Percentiles rank a stretch among this genome's conserved stretches.
These are phyloP conservation scores for Gleditsia sinensis DNA, from an alignment of 306 rosid species.

Conservation along the genomic window DNA sequence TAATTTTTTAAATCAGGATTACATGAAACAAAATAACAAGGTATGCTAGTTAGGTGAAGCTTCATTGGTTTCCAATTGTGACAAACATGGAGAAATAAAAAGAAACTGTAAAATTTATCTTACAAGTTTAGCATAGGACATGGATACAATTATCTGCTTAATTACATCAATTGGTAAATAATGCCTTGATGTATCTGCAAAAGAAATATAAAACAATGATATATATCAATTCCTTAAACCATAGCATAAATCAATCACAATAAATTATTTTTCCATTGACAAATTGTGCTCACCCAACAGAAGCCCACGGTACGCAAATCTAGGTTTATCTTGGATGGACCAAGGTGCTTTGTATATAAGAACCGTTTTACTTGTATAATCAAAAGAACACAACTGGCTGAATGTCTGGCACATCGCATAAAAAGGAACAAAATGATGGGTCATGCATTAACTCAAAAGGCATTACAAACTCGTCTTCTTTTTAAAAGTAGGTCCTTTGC, in stretches of 20 bases:
- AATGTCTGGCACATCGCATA: conserved; percentile 69
- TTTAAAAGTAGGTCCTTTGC: conserved; percentile 2
- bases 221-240: conserved; percentile 36
- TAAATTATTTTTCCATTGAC: conserved; percentile 8
- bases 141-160: conserved; percentile 84
- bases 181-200: conserved; percentile 97
- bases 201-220: conserved; percentile 27
- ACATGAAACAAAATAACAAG: conserved; percentile 29
- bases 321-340: conserved; percentile 82
- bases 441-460: conserved; percentile 16
- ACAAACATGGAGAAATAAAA: conserved; percentile 26
- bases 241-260: conserved; percentile 21
- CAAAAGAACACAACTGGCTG: conserved; percentile 90
- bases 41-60: conserved; percentile 15
- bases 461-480: conserved; percentile 6
- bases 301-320: conserved; percentile 90
- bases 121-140: conserved; percentile 96
- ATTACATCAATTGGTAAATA: conserved; percentile 78
- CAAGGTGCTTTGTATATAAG: conserved; percentile 80
- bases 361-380: conserved; percentile 68
- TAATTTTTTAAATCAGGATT: conserved; percentile 46
- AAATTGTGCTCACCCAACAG: conserved; percentile 65
- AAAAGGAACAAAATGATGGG: conserved; percentile 10
- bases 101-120: conserved; percentile 37
- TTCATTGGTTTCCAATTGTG: conserved; percentile 27